Base-by-base conservation (phyloP, 306 rosid genomes). In the Acacia crassicarpa region DNA sequence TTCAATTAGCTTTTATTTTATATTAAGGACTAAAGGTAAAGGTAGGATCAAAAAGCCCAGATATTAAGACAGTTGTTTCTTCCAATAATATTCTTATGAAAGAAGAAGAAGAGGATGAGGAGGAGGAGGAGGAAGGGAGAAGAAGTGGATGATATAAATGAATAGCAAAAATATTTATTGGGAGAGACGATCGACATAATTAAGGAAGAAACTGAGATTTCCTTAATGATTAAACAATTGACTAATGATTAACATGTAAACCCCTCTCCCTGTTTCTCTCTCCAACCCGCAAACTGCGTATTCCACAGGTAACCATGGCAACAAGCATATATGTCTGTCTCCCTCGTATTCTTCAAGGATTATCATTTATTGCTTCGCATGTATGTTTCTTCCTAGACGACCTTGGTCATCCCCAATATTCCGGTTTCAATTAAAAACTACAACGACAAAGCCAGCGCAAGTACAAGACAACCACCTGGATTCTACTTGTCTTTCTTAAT, bases 151-250 rank as follows among this genome's bases (percentile, higher is more conserved):
- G 19, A 44, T n/a, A 11, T 6, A 53, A 5, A 56, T 2, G 41
- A 35, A 11, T 45, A 56, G 33, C 79, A 49, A 13, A 30, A 35
- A 61, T 78, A 32, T 75, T 53, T n/a, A 58, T 9, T 58, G 32
- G 65, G 30, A 58, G 56, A 14, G 54, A 23, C 16, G 83, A 35
- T 5, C 40, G 6, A 54, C 58, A 2, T 58, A 58, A 58, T 66
- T 56, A 30, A 72, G 77, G 12, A 80, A 66, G 63, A 73, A 80
- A 73, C 71, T 76, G 75, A 33, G 75, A 75, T 75, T 75, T 54
- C 67, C 63, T 46, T 80, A 68, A 75, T 84, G 30, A 84, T 84
- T 79, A 63, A 74, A 27, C 63, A 61, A 75, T 67, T 69, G 67
- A 84, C 77, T 69, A 25, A 61, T 22, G 32, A 58, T 38, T 38